Evolutionary conservation across 208 protist genomes (phyloP).

Genomic region (Wallacemonas rigidus): DNA sequence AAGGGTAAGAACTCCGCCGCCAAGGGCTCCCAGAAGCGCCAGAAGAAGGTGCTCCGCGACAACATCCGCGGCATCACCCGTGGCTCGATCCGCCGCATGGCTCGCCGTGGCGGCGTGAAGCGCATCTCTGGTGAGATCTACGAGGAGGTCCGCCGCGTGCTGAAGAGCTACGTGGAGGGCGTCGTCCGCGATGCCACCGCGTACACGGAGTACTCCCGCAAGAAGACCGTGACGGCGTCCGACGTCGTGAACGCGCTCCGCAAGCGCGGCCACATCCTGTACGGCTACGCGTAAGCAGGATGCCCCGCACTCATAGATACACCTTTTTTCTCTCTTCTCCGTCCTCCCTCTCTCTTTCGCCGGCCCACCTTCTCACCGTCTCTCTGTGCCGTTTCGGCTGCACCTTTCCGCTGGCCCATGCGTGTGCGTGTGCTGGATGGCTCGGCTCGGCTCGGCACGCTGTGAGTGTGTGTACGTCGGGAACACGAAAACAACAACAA

Average conservation of each 20-base stretch:
- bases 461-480: no score
- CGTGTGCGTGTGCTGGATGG: no score
- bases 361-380: no score
- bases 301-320: no score
- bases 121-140: slow-evolving; percentile 41
- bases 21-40: slow-evolving; percentile 12
- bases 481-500: no score
- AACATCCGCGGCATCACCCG: slow-evolving; percentile 50
- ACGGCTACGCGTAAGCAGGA: slow-evolving; percentile 12
- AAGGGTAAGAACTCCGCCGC: slow-evolving; percentile 77
- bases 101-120: slow-evolving; percentile 68
- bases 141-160: slow-evolving; percentile 23
- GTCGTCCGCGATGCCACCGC: no score
- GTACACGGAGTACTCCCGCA: not conserved
- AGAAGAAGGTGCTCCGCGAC: slow-evolving; percentile 46
- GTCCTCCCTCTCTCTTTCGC: no score
- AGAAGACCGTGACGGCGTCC: slow-evolving; percentile 66
- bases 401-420: no score
- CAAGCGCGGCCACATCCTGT: slow-evolving; percentile 58
- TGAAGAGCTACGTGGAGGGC: no score
- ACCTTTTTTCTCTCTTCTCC: no score
- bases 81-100: slow-evolving; percentile 55
- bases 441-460: no score
- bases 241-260: slow-evolving; percentile 79
- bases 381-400: no score